Conservation (phyloP, 768 basidiomycete species). For the Leccinum rimulosum region DNA sequence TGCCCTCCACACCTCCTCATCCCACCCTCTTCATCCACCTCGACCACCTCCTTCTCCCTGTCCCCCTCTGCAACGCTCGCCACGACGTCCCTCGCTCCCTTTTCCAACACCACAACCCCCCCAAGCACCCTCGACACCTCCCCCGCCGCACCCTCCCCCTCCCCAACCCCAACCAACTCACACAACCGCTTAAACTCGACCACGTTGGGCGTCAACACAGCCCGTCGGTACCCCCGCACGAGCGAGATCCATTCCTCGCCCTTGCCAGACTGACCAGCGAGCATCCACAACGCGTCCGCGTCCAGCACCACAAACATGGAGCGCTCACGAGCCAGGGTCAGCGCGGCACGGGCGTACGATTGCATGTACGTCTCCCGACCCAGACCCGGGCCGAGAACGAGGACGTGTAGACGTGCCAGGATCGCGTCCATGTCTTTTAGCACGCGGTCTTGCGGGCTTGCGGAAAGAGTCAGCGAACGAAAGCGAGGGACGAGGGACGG, state of each 20-base stretch:
- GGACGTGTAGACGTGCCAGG: conserved; percentile 83
- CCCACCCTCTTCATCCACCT: conserved; percentile 73
- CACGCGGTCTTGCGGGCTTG: conserved; percentile 49
- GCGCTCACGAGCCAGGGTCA: conserved; percentile 65
- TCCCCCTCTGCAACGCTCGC: conserved; percentile 56
- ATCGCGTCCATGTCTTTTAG: conserved; percentile 58
- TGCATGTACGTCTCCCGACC: conserved; percentile 93
- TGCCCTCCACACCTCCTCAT: conserved; percentile 94
- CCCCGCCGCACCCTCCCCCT: conserved; percentile 52
- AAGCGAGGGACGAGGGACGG: background rate
- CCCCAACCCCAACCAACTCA: conserved; percentile 62
- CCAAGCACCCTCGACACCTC: conserved; percentile 73
- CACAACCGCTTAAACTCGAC: conserved; percentile 88
- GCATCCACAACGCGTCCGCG: conserved; percentile 86
- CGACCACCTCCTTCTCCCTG: conserved; percentile 56
- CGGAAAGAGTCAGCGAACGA: background rate
- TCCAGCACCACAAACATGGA: conserved; percentile 93
- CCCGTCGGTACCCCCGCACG: conserved; percentile 81
- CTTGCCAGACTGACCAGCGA: conserved; percentile 46
- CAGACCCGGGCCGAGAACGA: conserved; percentile 92
- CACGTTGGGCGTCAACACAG: conserved; percentile 91
- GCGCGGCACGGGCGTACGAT: conserved; percentile 68
- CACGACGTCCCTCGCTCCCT: conserved; percentile 81
- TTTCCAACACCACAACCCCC: conserved; percentile 88
- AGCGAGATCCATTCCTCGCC: conserved; percentile 63